Base-by-base conservation (phyloP, 345 rosid species). In the Hevea brasiliensis region DNA sequence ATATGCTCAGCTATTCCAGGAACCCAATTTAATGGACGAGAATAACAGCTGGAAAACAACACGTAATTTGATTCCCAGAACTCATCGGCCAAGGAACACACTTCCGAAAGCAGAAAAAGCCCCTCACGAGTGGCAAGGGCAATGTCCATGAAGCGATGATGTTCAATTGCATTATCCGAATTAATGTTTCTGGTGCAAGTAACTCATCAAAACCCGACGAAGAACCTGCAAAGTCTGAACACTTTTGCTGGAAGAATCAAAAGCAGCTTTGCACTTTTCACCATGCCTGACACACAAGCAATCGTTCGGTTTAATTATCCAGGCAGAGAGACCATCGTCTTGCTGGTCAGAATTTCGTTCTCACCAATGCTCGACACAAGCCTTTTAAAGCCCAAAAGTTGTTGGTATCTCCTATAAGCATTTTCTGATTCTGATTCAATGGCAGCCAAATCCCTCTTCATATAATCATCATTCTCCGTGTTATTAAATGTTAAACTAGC, bases 231-330 rank as follows among this genome's bases (percentile, higher is more conserved):
- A 88, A 10, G 98, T 95, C 86, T 95, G 99, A 61, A 95, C 99
- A 83, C 98, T 95, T 87, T 95, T 95, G 87, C 96, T 92, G 67
- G 92, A 98, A 76, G 99, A 95, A 82, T 92, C 99, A 86, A 95
- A 95, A 80, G 99, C 99, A 79, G 98, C 98, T 84, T 95, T 95
- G 89, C 98, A 95, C 80, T 95, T 95, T 85, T 95, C 99, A 82
- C 97, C 98, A 81, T 95, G 92, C 35, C 92, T 83, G 59, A 95
- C 98, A 83, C 99, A 85, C 92, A 97, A 71, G 97, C 94, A 79
- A 95, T 90, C 83, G 91, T 95, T 27, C 99, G 97, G 83, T 95
- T 95, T 73, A 92, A 89, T 89, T 95, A 97, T 70, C 99, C 98
- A 45, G 98, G 94, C 76, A 95, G 83, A 81, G 99, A 92, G 20